Percentiles rank a stretch among this genome's conserved stretches.
Evolutionary conservation across 2,329 filamentous ascomycete genomes (phyloP).

Genomic region (Orbilia ellipsospora): DNA sequence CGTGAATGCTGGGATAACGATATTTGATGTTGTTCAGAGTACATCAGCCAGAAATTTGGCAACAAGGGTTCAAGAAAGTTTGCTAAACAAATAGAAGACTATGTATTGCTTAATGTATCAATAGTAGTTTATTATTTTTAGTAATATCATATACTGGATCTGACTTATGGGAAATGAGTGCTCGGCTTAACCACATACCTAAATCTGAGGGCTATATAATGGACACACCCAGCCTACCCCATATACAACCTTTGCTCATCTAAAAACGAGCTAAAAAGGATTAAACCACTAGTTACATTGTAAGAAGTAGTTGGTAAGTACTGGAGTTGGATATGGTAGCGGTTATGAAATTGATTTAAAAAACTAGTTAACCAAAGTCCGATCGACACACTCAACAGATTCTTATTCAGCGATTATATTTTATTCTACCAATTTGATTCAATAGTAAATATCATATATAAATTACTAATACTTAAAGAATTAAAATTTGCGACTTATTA

Average conservation of each 20-base stretch:
- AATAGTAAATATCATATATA: too few relatives aligned
- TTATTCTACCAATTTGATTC: too few relatives aligned
- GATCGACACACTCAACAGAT: too few relatives aligned
- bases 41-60: background rate
- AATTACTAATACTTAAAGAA: too few relatives aligned
- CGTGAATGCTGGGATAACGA: background rate
- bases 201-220: too few relatives aligned
- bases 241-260: background rate
- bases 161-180: background rate
- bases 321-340: too few relatives aligned
- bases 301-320: too few relatives aligned
- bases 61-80: background rate
- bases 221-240: background rate
- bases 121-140: background rate
- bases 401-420: too few relatives aligned
- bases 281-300: background rate
- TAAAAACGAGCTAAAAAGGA: background rate
- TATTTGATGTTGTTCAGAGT: slow-evolving; percentile 11
- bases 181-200: too few relatives aligned
- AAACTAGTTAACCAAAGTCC: too few relatives aligned
- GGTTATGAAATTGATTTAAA: too few relatives aligned
- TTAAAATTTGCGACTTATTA: too few relatives aligned
- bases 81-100: background rate
- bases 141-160: background rate
- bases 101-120: background rate